phyloP scores from a whole-genome alignment of 768 basidiomycete species.

The Boletus sp. region DNA sequence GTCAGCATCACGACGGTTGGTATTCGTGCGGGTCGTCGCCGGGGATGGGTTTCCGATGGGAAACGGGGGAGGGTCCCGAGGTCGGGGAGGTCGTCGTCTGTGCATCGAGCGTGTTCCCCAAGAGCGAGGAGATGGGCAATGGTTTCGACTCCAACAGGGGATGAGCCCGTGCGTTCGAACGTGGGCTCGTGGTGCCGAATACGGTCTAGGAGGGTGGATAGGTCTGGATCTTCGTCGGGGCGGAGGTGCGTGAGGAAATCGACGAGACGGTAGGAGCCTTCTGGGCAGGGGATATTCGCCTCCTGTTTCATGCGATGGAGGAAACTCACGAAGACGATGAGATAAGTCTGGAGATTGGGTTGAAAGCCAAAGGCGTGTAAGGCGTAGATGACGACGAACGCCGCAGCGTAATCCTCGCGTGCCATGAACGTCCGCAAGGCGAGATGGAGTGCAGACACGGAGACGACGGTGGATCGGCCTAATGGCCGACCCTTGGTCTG shows the following conservation, averaged over 20 bases:
- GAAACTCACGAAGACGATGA: slow-evolving; percentile 39
- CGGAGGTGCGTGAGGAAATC: slow-evolving; percentile 26
- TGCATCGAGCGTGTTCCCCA: neutral
- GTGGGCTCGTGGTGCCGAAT: slow-evolving; percentile 3
- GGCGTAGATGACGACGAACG: slow-evolving; percentile 38
- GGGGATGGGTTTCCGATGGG: neutral
- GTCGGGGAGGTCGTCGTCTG: slow-evolving; percentile 2
- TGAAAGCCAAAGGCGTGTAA: slow-evolving; percentile 30
- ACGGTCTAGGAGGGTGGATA: slow-evolving; percentile 14
- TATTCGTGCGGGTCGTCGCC: neutral
- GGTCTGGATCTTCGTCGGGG: slow-evolving; percentile 18
- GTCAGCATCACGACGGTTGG: slow-evolving; percentile 21
- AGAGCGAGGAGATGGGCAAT: slow-evolving; percentile 25
- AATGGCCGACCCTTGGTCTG: slow-evolving; percentile 15
- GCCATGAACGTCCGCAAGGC: slow-evolving; percentile 46
- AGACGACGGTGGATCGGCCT: slow-evolving; percentile 27
- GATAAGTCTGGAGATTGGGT: slow-evolving; percentile 39
- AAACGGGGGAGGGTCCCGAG: neutral
- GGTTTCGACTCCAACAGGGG: slow-evolving; percentile 13
- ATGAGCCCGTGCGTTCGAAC: neutral
- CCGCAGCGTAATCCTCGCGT: slow-evolving; percentile 47
- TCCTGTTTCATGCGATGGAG: slow-evolving; percentile 32
- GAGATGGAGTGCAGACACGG: slow-evolving; percentile 38
- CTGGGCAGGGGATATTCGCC: neutral
- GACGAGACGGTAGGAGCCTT: slow-evolving; percentile 17